Percentiles rank a stretch among this genome's conserved stretches.
phyloP scores from a whole-genome alignment of 139 green algal species.

The Ulvella scutata region DNA sequence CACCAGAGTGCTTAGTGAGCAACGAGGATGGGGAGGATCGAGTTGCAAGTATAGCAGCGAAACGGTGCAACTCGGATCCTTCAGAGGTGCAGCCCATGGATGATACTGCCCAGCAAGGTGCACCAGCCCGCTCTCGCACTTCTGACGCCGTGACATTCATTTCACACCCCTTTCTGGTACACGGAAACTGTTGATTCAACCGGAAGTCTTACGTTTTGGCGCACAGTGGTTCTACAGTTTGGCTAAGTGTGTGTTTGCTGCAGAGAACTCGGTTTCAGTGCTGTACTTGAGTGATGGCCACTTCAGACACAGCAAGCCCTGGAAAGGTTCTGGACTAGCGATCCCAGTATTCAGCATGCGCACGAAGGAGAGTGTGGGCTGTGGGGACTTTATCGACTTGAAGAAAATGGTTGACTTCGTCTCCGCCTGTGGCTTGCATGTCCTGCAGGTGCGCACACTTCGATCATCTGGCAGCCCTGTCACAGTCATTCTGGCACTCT shows the following conservation, averaged over 20 bases:
- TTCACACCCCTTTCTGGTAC: constrained; percentile 32
- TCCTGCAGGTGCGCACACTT: constrained; percentile 10
- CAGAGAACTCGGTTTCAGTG: constrained; percentile 14
- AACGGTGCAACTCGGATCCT: no score
- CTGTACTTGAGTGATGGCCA: constrained; percentile 17
- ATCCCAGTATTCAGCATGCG: constrained; percentile 83
- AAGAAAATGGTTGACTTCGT: constrained; percentile 63
- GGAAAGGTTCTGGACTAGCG: constrained; percentile 75
- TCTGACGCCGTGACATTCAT: neutral
- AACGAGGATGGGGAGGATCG: neutral
- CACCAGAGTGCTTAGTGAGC: neutral
- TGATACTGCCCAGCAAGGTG: no score
- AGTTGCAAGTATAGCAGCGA: neutral
- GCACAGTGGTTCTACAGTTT: constrained; percentile 16
- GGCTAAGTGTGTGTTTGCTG: no score
- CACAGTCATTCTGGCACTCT: no score
- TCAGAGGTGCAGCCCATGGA: no score
- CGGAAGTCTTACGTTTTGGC: neutral
- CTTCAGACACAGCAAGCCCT: constrained; percentile 44
- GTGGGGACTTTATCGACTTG: constrained; percentile 87
- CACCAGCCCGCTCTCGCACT: neutral
- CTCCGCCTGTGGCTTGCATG: constrained; percentile 10
- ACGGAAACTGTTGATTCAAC: constrained; percentile 51
- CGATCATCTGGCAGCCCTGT: neutral
- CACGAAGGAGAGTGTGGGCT: constrained; percentile 46